phyloP scores from a whole-genome alignment of 495 filamentous ascomycete genomes.

The Podospora comata region DNA sequence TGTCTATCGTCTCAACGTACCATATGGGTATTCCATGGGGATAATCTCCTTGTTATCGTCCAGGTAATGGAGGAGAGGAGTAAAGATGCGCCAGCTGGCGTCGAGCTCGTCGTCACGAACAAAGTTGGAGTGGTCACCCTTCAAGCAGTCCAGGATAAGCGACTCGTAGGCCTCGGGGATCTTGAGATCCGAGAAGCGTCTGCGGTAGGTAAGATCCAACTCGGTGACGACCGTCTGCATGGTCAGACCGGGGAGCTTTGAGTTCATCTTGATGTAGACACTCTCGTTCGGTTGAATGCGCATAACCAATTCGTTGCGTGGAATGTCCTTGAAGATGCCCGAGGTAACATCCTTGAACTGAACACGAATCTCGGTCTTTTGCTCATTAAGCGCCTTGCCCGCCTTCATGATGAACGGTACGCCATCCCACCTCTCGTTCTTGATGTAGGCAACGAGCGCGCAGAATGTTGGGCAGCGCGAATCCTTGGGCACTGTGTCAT shows the following conservation, averaged over 20 bases:
- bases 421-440: slow-evolving; percentile 99
- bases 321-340: slow-evolving; percentile 99
- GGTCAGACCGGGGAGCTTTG: slow-evolving; percentile 93
- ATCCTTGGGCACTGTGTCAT: slow-evolving; percentile 96
- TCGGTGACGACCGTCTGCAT: slow-evolving; percentile 99
- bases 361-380: slow-evolving; percentile 99
- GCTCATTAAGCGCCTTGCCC: slow-evolving; percentile 98
- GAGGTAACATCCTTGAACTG: slow-evolving; percentile 99
- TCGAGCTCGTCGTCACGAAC: slow-evolving; percentile 98
- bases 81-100: slow-evolving; percentile 98
- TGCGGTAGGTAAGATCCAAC: slow-evolving; percentile 95
- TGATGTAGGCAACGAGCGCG: slow-evolving; percentile 94
- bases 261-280: slow-evolving; percentile 99
- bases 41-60: slow-evolving; percentile 99
- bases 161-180: slow-evolving; percentile 99
- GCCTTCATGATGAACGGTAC: slow-evolving; percentile 99
- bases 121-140: slow-evolving; percentile 99
- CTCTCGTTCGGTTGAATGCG: slow-evolving; percentile 99
- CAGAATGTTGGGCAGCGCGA: slow-evolving; percentile 98
- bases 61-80: slow-evolving; percentile 93
- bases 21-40: slow-evolving; percentile 99
- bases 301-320: slow-evolving; percentile 98
- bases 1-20: slow-evolving; percentile 52
- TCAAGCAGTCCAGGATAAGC: slow-evolving; percentile 93
- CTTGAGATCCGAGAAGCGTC: slow-evolving; percentile 98